Percentiles rank a stretch among this genome's conserved stretches.
Evolutionary conservation across 306 rosid species (phyloP).

Genomic region (Dryas octopetala): DNA sequence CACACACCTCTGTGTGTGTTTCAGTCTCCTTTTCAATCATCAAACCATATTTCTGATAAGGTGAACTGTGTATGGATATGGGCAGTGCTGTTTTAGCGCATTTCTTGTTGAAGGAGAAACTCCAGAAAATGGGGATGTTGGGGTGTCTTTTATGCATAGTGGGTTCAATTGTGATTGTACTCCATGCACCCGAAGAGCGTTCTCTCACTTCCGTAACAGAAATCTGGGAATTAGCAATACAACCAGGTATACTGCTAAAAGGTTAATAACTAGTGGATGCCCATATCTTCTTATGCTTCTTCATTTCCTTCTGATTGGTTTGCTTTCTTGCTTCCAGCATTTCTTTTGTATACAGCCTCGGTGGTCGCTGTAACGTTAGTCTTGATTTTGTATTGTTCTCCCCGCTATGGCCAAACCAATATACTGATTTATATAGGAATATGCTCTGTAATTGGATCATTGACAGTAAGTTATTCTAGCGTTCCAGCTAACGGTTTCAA

Average conservation of each 20-base stretch:
- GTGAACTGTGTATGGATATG: slow-evolving; percentile 21
- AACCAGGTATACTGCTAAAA: slow-evolving; percentile 57
- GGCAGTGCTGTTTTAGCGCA: slow-evolving; percentile 83
- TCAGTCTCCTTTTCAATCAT: neutral
- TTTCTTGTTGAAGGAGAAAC: slow-evolving; percentile 74
- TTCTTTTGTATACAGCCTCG: slow-evolving; percentile 73
- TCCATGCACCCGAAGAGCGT: slow-evolving; percentile 71
- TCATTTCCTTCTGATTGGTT: slow-evolving; percentile 11
- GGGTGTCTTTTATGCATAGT: slow-evolving; percentile 86
- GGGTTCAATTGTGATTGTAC: slow-evolving; percentile 73
- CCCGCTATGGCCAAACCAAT: slow-evolving; percentile 81
- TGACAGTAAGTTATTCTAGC: slow-evolving; percentile 54
- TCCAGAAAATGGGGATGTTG: slow-evolving; percentile 80
- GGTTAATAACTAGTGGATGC: slow-evolving; percentile 9
- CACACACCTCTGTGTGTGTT: neutral
- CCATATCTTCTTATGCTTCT: neutral
- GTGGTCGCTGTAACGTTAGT: slow-evolving; percentile 57
- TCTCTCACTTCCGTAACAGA: slow-evolving; percentile 58
- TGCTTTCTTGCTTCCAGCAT: slow-evolving; percentile 51
- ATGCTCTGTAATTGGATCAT: slow-evolving; percentile 80
- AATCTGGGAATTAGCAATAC: slow-evolving; percentile 81
- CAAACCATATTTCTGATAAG: neutral
- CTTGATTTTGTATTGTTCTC: slow-evolving; percentile 61
- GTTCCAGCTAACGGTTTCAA: neutral
- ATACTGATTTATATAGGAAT: slow-evolving; percentile 68